Conservation (phyloP, 2,329 filamentous ascomycete species). For the Cladosporium sp. region DNA sequence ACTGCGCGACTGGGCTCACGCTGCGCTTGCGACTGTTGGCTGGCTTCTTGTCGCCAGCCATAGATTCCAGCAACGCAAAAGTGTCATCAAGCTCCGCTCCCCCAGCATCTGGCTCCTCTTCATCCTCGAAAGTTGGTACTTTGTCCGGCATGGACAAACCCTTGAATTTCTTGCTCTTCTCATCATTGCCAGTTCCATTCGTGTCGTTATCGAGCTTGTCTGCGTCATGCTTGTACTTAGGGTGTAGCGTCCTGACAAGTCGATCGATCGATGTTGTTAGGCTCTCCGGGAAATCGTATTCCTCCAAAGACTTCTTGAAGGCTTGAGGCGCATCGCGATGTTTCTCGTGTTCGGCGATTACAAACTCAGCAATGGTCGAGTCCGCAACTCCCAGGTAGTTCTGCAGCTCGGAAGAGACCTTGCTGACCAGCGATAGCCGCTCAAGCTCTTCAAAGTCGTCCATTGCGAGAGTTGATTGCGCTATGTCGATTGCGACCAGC, state of each 20-base stretch:
- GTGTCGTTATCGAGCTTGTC: conserved; percentile 27
- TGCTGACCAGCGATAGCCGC: conserved; percentile 87
- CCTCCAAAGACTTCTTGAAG: conserved; percentile 72
- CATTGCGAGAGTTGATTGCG: conserved; percentile 49
- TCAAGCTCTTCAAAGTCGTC: conserved; percentile 90
- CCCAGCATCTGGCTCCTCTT: conserved; percentile 38
- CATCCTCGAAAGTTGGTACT: conserved; percentile 50
- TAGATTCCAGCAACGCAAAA: conserved; percentile 79
- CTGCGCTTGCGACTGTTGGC: conserved; percentile 55
- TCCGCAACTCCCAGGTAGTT: conserved; percentile 91
- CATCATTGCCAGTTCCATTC: conserved; percentile 47
- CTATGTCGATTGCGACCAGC: background rate
- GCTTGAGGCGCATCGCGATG: conserved; percentile 59
- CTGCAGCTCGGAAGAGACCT: conserved; percentile 87
- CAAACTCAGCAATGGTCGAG: conserved; percentile 92
- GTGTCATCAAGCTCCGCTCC: conserved; percentile 72
- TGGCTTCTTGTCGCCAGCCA: conserved; percentile 64
- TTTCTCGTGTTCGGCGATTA: conserved; percentile 84
- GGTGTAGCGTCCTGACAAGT: conserved; percentile 83
- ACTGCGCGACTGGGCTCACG: conserved; percentile 52
- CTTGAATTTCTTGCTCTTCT: conserved; percentile 84
- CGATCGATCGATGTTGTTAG: conserved; percentile 89
- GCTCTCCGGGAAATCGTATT: conserved; percentile 78
- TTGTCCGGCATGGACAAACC: conserved; percentile 84
- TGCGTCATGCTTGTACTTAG: conserved; percentile 67